Evolutionary conservation across 2,329 filamentous ascomycete species (phyloP).

Genomic region (Rutstroemia sp.): DNA sequence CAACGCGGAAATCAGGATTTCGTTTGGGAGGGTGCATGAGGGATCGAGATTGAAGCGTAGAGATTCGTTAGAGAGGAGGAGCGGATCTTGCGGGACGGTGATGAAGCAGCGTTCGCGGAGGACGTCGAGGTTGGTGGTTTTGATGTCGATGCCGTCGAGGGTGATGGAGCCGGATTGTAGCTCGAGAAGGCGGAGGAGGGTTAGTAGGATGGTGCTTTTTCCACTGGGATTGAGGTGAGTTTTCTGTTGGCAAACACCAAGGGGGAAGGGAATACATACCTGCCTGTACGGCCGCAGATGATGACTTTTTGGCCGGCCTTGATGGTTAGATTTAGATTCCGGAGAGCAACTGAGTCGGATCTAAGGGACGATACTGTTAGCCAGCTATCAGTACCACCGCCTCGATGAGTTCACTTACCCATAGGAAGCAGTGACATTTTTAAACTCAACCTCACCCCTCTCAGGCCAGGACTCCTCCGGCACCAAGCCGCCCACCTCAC

Average conservation of each 20-base stretch:
- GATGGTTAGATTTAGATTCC: constrained; percentile 37
- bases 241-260: not conserved
- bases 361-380: not conserved
- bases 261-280: constrained; percentile 13
- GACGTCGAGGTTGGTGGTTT: not conserved
- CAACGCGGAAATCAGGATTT: not conserved
- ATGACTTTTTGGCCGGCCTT: constrained; percentile 41
- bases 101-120: constrained; percentile 1
- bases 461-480: constrained; percentile 29
- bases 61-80: not conserved
- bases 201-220: constrained; percentile 6
- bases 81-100: constrained; percentile 3
- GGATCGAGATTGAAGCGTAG: constrained; percentile 2
- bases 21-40: not conserved
- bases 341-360: constrained; percentile 4
- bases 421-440: constrained; percentile 27
- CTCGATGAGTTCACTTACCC: constrained; percentile 9
- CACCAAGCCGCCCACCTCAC: not conserved
- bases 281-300: constrained; percentile 48
- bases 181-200: not conserved
- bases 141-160: not conserved
- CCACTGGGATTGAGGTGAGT: not conserved
- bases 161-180: not conserved
- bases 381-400: not conserved
- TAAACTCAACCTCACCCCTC: constrained; percentile 29